phyloP scores from a whole-genome alignment of 2,329 filamentous ascomycete genomes.

The Nannizziopsis arthrosporioides region DNA sequence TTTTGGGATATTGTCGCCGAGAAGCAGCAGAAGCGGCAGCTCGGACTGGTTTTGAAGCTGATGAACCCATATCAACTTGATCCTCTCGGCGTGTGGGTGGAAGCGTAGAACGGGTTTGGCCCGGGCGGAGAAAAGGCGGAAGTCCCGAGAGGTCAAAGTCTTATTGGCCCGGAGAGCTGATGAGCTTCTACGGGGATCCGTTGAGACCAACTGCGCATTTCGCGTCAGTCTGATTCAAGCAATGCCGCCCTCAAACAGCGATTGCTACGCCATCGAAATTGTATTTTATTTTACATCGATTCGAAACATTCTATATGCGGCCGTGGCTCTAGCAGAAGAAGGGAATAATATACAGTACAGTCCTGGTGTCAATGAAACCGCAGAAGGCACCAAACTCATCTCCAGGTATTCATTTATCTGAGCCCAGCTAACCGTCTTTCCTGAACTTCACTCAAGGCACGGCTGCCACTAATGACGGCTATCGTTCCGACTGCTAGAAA shows the following conservation, averaged over 20 bases:
- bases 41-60: conserved; percentile 41
- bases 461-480: conserved; percentile 74
- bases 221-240: neutral
- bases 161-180: neutral
- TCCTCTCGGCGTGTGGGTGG: neutral
- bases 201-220: neutral
- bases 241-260: neutral
- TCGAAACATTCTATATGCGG: no score
- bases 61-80: conserved; percentile 41
- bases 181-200: neutral
- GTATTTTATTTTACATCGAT: no score
- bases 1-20: conserved; percentile 46
- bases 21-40: conserved; percentile 38
- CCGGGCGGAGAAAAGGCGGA: neutral
- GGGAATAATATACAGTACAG: no score
- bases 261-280: no score
- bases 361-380: neutral
- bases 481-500: conserved; percentile 56
- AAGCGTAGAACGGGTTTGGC: neutral
- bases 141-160: neutral
- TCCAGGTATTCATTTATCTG: conserved; percentile 32
- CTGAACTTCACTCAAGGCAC: conserved; percentile 88
- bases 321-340: no score
- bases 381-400: neutral
- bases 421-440: conserved; percentile 66